These are phyloP conservation scores for Sugiyamaella floridensis DNA, from an alignment of 805 yeast genomes.

Conservation along the genomic window DNA sequence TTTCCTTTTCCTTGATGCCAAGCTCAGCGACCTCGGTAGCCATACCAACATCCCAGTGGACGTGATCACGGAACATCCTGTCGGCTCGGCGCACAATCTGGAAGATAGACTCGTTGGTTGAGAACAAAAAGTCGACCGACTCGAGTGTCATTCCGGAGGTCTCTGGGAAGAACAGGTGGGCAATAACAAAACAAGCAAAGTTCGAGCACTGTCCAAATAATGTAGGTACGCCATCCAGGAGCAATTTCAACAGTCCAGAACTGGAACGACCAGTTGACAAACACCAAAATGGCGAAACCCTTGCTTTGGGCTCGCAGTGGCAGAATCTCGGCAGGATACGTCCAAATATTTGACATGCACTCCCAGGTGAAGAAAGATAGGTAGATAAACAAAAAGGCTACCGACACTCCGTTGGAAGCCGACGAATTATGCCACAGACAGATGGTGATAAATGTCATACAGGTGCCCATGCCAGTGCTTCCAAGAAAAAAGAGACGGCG, in stretches of 20 bases:
- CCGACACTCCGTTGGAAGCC: conserved; percentile 4
- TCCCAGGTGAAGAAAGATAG: conserved; percentile 13
- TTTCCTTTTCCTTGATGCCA: neutral
- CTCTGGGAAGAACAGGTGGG: conserved; percentile 36
- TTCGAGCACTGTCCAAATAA: conserved; percentile 27
- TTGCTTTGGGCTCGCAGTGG: conserved; percentile 34
- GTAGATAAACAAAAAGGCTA: conserved; percentile 10
- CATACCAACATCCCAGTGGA: conserved; percentile 8
- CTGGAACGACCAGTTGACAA: conserved; percentile 14
- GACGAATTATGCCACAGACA: conserved; percentile 5
- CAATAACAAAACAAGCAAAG: conserved; percentile 29
- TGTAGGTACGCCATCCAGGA: conserved; percentile 39
- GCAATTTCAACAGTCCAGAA: conserved; percentile 31
- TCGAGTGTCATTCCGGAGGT: conserved; percentile 39
- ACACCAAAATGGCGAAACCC: conserved; percentile 32
- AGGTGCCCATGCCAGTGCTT: conserved; percentile 7
- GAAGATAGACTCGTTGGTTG: conserved; percentile 2
- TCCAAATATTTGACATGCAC: conserved; percentile 17
- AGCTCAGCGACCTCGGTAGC: conserved; percentile 6
- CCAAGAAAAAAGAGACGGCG: conserved; percentile 37
- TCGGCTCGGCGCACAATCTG: conserved; percentile 5
- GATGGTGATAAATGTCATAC: conserved; percentile 8
- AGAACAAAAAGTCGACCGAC: conserved; percentile 29
- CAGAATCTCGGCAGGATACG: conserved; percentile 20
- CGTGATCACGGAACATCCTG: conserved; percentile 6